Evolutionary conservation across 2,329 filamentous ascomycete species (phyloP), one percentile per base, ranked within the genome.

Genomic region (Alternaria ethzedia): DNA sequence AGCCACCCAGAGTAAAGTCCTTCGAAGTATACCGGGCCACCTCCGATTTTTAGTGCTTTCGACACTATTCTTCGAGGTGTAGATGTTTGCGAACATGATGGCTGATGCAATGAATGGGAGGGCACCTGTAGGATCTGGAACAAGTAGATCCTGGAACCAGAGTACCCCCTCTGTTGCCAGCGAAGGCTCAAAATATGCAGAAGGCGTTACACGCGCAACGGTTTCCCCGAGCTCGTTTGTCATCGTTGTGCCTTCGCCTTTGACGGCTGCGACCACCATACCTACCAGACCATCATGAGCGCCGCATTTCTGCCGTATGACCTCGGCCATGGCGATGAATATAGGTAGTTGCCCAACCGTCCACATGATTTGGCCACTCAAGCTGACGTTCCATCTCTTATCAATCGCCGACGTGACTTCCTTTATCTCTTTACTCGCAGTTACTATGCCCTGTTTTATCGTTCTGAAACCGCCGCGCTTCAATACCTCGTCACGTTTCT

Each of bases 131-230:
- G 86, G 82, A 68, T 90, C 88, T 9, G 85, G 78, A 0, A 81
- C 70, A 6, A 86, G 78, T 13, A 90, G 82, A 71, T 90, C 82
- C 1, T 84, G 82, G 59, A 89, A 89, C 88, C 88, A 90, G 2
- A 88, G 79, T 4, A 84, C 82, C n/a, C 88, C 88, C 77, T 89
- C 88, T 8, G 74, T 82, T 6, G 83, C 82, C 15, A 90, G 77
- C 5, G 83, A 82, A 4, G 83, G 82, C 66, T 88, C 85, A 30
- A 84, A 75, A 70, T 75, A 79, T 7, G 60, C 58, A 49, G 66
- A 75, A 4, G 60, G 51, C 15, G 59, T 55, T 12, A 63, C 56
- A n/a, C 50, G 56, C 20, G 41, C 36, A 28, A 57, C 41, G 4
- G 58, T 21, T n/a, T 66, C 62, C 36, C 64, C 67, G 9, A 57